Evolutionary conservation across 192 early-diverging fungal genomes (phyloP).

Genomic region (Paraglomus occultum): DNA sequence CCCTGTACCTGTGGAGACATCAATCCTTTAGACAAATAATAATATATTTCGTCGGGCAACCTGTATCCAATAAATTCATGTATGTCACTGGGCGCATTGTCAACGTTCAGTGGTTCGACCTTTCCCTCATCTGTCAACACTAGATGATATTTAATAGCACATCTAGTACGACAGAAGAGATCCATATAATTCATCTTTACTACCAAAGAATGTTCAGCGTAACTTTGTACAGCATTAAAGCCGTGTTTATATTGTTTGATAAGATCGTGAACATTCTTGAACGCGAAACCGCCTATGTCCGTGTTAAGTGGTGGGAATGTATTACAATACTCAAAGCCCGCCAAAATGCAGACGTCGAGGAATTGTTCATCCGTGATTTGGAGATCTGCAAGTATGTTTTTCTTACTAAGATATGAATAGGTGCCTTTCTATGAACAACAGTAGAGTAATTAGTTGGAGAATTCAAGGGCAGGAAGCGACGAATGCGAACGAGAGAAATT

Average conservation of each 20-base stretch:
- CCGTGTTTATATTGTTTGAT: conserved; percentile 68
- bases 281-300: conserved; percentile 56
- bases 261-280: conserved; percentile 67
- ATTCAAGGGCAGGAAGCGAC: background rate
- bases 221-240: conserved; percentile 66
- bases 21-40: conserved; percentile 63
- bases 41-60: conserved; percentile 68
- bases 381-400: conserved; percentile 56
- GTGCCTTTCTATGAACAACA: conserved; percentile 48
- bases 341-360: conserved; percentile 76
- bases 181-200: conserved; percentile 67
- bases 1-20: conserved; percentile 51
- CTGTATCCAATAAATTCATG: conserved; percentile 81
- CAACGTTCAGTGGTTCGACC: conserved; percentile 62
- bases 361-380: conserved; percentile 66
- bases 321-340: conserved; percentile 72
- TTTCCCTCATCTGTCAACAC: conserved; percentile 69
- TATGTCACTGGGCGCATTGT: conserved; percentile 69
- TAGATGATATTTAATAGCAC: conserved; percentile 68
- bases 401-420: conserved; percentile 64
- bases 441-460: background rate
- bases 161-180: conserved; percentile 66
- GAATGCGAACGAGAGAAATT: background rate
- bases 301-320: conserved; percentile 67
- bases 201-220: conserved; percentile 55